phyloP scores from a whole-genome alignment of 2,329 filamentous ascomycete genomes.

The Cordyceps cicadae region DNA sequence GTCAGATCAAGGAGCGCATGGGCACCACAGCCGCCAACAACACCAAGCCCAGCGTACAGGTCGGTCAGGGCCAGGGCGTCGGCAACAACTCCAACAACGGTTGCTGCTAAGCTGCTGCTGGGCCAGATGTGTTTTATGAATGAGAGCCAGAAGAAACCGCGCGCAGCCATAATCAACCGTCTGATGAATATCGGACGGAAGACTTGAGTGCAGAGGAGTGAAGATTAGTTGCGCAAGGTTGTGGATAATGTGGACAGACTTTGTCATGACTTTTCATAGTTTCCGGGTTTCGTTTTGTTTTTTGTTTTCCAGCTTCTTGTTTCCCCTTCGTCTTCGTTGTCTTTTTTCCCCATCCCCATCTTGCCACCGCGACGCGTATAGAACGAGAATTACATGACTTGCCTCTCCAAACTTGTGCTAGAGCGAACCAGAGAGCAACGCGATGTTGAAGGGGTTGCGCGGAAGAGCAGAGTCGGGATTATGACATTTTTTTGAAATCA shows the following conservation, averaged over 20 bases:
- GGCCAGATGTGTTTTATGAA: conserved; percentile 1
- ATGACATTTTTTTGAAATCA: neutral
- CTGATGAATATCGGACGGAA: neutral
- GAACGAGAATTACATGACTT: conserved; percentile 8
- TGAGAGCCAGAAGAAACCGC: neutral
- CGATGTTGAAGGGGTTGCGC: too few species aligned
- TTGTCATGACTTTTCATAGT: conserved; percentile 10
- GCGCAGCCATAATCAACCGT: neutral
- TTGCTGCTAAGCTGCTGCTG: conserved; percentile 96
- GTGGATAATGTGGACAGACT: conserved; percentile 11
- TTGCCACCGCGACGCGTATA: conserved; percentile 6
- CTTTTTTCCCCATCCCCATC: neutral
- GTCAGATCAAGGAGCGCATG: conserved; percentile 99
- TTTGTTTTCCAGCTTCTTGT: conserved; percentile 8
- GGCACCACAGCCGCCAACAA: conserved; percentile 91
- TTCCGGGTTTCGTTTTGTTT: conserved; percentile 6
- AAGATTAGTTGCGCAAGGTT: conserved; percentile 7
- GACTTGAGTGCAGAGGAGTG: neutral
- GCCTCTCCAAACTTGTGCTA: neutral
- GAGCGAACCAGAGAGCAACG: neutral
- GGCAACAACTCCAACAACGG: conserved; percentile 76
- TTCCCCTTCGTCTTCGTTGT: conserved; percentile 4
- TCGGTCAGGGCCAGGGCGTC: conserved; percentile 89
- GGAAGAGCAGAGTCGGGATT: neutral
- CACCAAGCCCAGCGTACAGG: conserved; percentile 96